Conservation (phyloP, 2,329 filamentous ascomycete species). For the Tolypocladium amazonense region DNA sequence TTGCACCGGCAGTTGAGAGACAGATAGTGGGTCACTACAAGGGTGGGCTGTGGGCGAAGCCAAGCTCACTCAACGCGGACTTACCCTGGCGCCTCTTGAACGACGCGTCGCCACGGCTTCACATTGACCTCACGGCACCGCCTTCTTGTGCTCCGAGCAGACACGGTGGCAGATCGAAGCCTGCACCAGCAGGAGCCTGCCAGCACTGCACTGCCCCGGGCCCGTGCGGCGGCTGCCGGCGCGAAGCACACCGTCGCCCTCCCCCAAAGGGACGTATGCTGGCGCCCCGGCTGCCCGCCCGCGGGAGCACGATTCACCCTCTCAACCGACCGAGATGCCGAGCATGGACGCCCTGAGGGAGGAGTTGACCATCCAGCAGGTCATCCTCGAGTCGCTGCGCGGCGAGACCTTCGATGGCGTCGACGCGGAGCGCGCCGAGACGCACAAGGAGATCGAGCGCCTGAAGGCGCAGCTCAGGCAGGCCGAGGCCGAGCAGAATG, state of each 20-base stretch:
- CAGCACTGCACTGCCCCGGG: neutral
- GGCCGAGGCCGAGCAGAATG: neutral
- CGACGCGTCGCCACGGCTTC: neutral
- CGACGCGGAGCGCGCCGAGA: conserved; percentile 17
- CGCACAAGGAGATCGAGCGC: conserved; percentile 14
- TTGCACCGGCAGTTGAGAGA: too few species aligned
- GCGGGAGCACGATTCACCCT: conserved; percentile 6
- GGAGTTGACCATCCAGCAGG: conserved; percentile 30
- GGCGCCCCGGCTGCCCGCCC: conserved; percentile 4
- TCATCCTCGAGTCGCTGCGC: conserved; percentile 31
- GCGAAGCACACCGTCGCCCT: neutral
- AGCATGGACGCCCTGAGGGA: conserved; percentile 21
- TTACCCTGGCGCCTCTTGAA: neutral
- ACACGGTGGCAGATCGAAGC: neutral
- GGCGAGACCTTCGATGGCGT: conserved; percentile 14
- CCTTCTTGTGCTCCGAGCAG: neutral
- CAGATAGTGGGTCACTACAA: too few species aligned
- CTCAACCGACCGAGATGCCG: conserved; percentile 6
- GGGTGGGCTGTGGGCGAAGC: too few species aligned
- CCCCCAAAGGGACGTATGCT: neutral
- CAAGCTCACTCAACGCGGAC: too few species aligned
- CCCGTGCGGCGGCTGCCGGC: neutral
- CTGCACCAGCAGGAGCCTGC: neutral
- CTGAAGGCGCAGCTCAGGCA: conserved; percentile 20
- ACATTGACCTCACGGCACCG: neutral